Evolutionary conservation across 1,284 basidiomycete genomes (phyloP).

Genomic region (Marasmius oreades): DNA sequence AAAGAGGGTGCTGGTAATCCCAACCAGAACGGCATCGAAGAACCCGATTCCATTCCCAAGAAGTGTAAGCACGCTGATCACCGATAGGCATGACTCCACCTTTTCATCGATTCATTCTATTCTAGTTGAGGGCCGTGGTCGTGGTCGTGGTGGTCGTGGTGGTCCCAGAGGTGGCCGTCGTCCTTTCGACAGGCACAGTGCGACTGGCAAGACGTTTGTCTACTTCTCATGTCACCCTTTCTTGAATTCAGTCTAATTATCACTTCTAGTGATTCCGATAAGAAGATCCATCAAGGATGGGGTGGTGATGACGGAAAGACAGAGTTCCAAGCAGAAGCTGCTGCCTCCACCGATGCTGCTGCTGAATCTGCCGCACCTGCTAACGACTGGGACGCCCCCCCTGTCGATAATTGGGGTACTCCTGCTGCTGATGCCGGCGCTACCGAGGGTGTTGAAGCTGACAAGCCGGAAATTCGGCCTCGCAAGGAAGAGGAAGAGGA

Average conservation of each 20-base stretch:
- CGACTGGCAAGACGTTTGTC: slow-evolving; percentile 74
- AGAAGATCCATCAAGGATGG: slow-evolving; percentile 91
- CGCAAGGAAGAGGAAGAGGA: slow-evolving; percentile 84
- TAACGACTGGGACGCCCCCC: slow-evolving; percentile 40
- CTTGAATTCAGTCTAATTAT: slow-evolving; percentile 8
- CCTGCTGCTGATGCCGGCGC: slow-evolving; percentile 38
- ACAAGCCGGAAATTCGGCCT: slow-evolving; percentile 38
- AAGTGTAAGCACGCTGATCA: slow-evolving; percentile 42
- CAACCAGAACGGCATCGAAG: slow-evolving; percentile 38
- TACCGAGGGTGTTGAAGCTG: slow-evolving; percentile 31
- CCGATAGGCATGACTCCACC: slow-evolving; percentile 11
- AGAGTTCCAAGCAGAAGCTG: slow-evolving; percentile 77
- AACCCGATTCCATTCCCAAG: slow-evolving; percentile 44
- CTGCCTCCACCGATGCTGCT: slow-evolving; percentile 55
- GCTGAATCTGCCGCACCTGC: slow-evolving; percentile 33
- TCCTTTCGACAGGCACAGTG: slow-evolving; percentile 78
- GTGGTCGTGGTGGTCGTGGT: slow-evolving; percentile 45
- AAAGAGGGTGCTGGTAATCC: slow-evolving; percentile 32
- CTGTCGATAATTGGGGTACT: slow-evolving; percentile 35
- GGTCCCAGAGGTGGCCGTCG: slow-evolving; percentile 60
- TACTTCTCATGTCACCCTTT: not conserved
- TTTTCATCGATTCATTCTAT: slow-evolving; percentile 11
- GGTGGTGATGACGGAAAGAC: slow-evolving; percentile 81
- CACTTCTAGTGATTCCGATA: slow-evolving; percentile 74
- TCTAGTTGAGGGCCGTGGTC: slow-evolving; percentile 45